Conservation (phyloP, 1,284 basidiomycete genomes). For the Cerrena zonata region DNA sequence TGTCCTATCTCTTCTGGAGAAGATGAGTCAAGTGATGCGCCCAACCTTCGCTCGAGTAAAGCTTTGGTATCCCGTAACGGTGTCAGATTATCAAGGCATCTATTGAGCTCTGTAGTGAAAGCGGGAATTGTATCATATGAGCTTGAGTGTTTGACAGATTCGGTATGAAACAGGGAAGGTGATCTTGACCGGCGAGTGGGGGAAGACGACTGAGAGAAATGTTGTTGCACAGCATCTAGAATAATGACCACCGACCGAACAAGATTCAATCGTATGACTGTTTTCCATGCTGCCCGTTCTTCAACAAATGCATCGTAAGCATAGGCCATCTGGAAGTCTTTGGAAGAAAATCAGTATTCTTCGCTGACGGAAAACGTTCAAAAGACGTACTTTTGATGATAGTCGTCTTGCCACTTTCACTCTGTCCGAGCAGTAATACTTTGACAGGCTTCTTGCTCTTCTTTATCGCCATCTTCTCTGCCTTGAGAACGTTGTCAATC, state of each 20-base stretch:
- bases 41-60: slow-evolving; percentile 56
- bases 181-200: slow-evolving; percentile 47
- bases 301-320: slow-evolving; percentile 61
- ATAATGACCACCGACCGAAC: slow-evolving; percentile 61
- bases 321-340: slow-evolving; percentile 69
- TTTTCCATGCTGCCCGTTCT: slow-evolving; percentile 65
- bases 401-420: slow-evolving; percentile 46
- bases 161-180: not conserved
- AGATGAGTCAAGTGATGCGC: slow-evolving; percentile 31
- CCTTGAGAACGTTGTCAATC: slow-evolving; percentile 62
- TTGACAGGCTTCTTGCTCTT: slow-evolving; percentile 51
- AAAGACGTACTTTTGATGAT: slow-evolving; percentile 54
- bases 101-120: not conserved
- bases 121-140: not conserved
- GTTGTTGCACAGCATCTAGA: slow-evolving; percentile 40
- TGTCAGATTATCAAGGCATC: slow-evolving; percentile 41
- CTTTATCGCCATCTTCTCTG: slow-evolving; percentile 47
- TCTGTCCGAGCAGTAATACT: slow-evolving; percentile 50
- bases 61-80: slow-evolving; percentile 53
- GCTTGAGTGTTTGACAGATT: not conserved
- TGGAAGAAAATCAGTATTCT: slow-evolving; percentile 6
- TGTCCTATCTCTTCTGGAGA: slow-evolving; percentile 6
- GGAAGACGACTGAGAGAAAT: slow-evolving; percentile 24
- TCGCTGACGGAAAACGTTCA: not conserved
- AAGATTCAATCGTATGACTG: slow-evolving; percentile 71